A percentile compares a stretch with the other conserved stretches of the same genome.
Conservation (phyloP, 2,329 filamentous ascomycete species). For the Lasiodiplodia sp. region DNA sequence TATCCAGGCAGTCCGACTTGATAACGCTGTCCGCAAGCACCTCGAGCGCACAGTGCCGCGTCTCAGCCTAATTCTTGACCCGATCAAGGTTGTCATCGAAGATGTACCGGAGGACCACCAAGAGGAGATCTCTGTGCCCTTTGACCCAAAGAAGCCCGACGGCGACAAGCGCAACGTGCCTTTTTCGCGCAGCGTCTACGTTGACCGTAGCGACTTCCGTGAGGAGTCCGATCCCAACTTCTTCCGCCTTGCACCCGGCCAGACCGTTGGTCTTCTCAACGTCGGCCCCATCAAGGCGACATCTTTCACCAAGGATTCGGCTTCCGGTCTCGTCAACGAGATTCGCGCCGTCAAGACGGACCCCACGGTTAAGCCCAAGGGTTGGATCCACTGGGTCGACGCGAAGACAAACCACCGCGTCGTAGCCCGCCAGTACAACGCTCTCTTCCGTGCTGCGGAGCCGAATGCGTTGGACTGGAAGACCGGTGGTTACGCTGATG, state of each 20-base stretch:
- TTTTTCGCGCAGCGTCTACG: slow-evolving; percentile 82
- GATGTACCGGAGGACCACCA: slow-evolving; percentile 74
- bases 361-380: slow-evolving; percentile 70
- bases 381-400: slow-evolving; percentile 86
- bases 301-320: slow-evolving; percentile 69
- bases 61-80: slow-evolving; percentile 88
- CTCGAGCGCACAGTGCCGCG: slow-evolving; percentile 88
- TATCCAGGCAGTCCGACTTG: slow-evolving; percentile 83
- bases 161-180: slow-evolving; percentile 68
- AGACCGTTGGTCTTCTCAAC: slow-evolving; percentile 76
- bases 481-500: slow-evolving; percentile 80
- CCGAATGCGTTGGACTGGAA: slow-evolving; percentile 72
- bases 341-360: slow-evolving; percentile 72
- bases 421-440: slow-evolving; percentile 76
- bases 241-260: slow-evolving; percentile 78
- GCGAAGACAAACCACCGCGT: slow-evolving; percentile 67
- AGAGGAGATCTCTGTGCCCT: slow-evolving; percentile 74
- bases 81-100: slow-evolving; percentile 81
- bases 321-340: slow-evolving; percentile 69
- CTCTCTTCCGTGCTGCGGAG: slow-evolving; percentile 86
- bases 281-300: slow-evolving; percentile 73
- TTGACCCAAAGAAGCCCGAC: slow-evolving; percentile 79
- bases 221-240: slow-evolving; percentile 76
- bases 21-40: slow-evolving; percentile 83
- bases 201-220: slow-evolving; percentile 81